Conservation (phyloP, 306 rosid species). For the Ziziphus jujuba region DNA sequence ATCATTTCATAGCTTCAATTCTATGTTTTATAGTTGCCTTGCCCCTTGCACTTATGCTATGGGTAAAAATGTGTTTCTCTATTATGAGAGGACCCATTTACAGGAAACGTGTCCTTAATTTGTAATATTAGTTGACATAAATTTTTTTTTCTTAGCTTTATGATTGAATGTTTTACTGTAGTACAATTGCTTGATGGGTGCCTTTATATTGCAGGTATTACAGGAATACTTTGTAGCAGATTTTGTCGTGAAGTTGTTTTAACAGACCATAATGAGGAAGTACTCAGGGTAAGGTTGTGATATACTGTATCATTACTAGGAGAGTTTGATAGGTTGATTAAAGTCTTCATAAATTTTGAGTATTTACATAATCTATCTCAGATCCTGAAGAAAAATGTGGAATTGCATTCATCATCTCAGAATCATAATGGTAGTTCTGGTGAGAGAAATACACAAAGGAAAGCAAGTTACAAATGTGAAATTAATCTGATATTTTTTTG, state of each 20-base stretch:
- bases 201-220: slow-evolving; percentile 55
- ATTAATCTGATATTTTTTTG: not conserved
- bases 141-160: not conserved
- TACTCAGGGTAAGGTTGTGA: slow-evolving; percentile 67
- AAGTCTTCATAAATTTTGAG: slow-evolving; percentile 25
- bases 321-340: slow-evolving; percentile 22
- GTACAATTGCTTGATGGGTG: slow-evolving; percentile 17
- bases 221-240: slow-evolving; percentile 83
- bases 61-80: not conserved
- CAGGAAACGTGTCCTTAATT: not conserved
- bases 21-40: not conserved
- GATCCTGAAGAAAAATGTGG: slow-evolving; percentile 82
- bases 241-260: slow-evolving; percentile 74
- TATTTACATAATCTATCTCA: slow-evolving; percentile 37
- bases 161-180: not conserved
- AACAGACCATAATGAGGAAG: slow-evolving; percentile 94
- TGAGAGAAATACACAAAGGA: slow-evolving; percentile 39
- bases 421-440: slow-evolving; percentile 44
- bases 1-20: not conserved
- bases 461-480: slow-evolving; percentile 14
- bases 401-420: slow-evolving; percentile 67
- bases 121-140: not conserved
- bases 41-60: not conserved
- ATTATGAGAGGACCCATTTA: not conserved
- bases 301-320: slow-evolving; percentile 20